phyloP scores from a whole-genome alignment of 2,329 filamentous ascomycete genomes.

The Calonectria henricotiae region DNA sequence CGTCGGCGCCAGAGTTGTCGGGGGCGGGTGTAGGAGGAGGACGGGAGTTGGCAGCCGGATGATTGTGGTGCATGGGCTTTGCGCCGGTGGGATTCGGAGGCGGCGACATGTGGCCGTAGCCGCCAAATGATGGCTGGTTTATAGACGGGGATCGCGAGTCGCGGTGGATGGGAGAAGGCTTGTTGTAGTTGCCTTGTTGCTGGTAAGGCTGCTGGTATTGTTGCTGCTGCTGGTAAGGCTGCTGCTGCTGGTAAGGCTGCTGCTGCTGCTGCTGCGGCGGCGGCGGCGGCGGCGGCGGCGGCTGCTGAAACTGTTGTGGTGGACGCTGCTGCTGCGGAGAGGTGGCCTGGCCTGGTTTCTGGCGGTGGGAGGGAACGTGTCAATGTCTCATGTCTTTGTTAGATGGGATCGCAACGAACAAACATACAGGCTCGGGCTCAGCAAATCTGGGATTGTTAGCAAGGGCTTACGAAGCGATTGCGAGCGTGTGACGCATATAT shows the following conservation, averaged over 20 bases:
- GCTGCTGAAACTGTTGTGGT: conserved; percentile 44
- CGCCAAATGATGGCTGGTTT: conserved; percentile 47
- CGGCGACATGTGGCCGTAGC: conserved; percentile 68
- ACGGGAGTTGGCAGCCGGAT: conserved; percentile 72
- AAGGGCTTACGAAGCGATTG: conserved; percentile 38
- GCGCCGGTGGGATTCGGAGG: conserved; percentile 65
- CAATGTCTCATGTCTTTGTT: conserved; percentile 34
- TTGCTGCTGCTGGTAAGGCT: conserved; percentile 53
- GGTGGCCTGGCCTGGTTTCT: conserved; percentile 59
- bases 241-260: conserved; percentile 30
- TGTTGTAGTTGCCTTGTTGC: conserved; percentile 65
- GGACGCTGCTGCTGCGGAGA: conserved; percentile 47
- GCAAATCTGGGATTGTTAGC: conserved; percentile 72
- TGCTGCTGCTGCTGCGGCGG: conserved; percentile 57
- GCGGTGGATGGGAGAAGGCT: conserved; percentile 61
- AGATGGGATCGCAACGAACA: conserved; percentile 21
- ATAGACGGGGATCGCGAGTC: conserved; percentile 50
- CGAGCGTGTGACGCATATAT: conserved; percentile 32
- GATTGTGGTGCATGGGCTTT: conserved; percentile 63
- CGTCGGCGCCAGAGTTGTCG: conserved; percentile 63
- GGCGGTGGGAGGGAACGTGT: conserved; percentile 42
- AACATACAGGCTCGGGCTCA: conserved; percentile 77
- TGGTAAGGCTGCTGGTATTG: conserved; percentile 57
- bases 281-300: conserved; percentile 56
- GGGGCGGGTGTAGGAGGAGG: conserved; percentile 78